Evolutionary conservation across 441 rosid species (phyloP).

Genomic region (Populus tomentosa): DNA sequence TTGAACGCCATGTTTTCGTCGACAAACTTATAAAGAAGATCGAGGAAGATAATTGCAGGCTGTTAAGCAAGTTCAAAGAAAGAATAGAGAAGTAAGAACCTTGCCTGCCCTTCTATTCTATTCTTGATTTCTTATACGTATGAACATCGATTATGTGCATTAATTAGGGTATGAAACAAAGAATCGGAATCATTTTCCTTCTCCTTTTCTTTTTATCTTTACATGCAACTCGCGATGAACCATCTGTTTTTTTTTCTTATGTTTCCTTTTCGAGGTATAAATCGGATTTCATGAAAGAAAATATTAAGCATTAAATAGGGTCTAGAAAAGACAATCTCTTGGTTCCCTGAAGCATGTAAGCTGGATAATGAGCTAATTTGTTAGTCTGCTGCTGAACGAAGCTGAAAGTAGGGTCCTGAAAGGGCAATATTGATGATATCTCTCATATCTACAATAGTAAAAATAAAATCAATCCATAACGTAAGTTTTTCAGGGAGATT

Average conservation of each 20-base stretch:
- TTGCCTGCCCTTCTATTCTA: background rate
- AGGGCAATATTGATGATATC: background rate
- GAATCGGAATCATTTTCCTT: background rate
- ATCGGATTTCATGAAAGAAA: background rate
- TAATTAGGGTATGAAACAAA: background rate
- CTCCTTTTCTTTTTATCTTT: too few species aligned
- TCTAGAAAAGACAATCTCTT: background rate
- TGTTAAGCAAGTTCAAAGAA: conserved; percentile 27
- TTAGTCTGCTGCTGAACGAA: background rate
- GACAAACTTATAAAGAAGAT: conserved; percentile 26
- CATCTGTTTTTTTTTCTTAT: background rate
- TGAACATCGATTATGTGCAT: background rate
- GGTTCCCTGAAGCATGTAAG: background rate
- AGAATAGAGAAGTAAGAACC: conserved; percentile 22
- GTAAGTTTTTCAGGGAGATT: too few species aligned
- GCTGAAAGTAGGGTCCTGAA: background rate
- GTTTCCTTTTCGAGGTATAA: background rate
- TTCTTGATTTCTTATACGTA: too few species aligned
- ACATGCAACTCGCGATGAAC: background rate
- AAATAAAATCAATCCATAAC: too few species aligned
- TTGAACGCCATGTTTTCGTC: conserved; percentile 28
- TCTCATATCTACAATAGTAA: background rate
- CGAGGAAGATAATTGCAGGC: conserved; percentile 33
- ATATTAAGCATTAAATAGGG: background rate
- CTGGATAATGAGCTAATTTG: background rate